phyloP scores from a whole-genome alignment of 805 yeast genomes.

The Metschnikowia shivogae region DNA sequence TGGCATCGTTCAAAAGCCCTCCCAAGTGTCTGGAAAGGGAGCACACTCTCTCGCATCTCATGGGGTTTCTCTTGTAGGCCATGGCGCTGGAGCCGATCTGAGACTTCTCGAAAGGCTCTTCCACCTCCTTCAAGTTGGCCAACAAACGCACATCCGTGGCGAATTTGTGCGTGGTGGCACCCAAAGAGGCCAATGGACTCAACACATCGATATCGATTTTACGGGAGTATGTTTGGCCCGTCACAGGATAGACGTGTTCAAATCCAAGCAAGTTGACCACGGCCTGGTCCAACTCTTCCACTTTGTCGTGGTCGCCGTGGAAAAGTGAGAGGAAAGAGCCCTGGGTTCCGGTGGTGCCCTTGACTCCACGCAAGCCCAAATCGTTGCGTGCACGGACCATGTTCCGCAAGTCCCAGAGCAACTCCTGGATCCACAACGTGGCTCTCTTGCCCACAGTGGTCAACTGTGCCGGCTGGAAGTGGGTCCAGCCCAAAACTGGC shows the following conservation, averaged over 20 bases:
- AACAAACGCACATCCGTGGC: constrained; percentile 95
- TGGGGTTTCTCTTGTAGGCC: constrained; percentile 99
- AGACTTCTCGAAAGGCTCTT: constrained; percentile 97
- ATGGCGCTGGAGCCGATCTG: constrained; percentile 98
- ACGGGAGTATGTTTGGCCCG: constrained; percentile 99
- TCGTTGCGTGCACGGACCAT: constrained; percentile 95
- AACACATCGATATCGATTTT: constrained; percentile 94
- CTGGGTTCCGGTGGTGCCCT: constrained; percentile 99
- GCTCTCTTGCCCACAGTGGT: constrained; percentile 99
- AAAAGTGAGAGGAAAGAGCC: constrained; percentile 92
- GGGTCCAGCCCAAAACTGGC: constrained; percentile 99
- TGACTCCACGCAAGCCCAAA: constrained; percentile 94
- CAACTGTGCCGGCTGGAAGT: constrained; percentile 98
- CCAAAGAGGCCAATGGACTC: constrained; percentile 89
- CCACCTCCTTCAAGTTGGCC: constrained; percentile 95
- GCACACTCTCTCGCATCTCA: constrained; percentile 98
- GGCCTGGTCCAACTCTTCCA: constrained; percentile 84
- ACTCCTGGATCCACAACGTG: constrained; percentile 95
- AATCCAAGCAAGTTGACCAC: constrained; percentile 93
- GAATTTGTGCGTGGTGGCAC: constrained; percentile 95
- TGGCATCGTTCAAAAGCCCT: constrained; percentile 85
- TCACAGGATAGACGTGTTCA: constrained; percentile 92
- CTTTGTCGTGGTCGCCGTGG: constrained; percentile 96
- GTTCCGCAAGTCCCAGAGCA: constrained; percentile 96
- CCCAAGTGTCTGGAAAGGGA: constrained; percentile 96